Conservation (phyloP, 805 yeast genomes). For the Komagataella kurtzmanii region DNA sequence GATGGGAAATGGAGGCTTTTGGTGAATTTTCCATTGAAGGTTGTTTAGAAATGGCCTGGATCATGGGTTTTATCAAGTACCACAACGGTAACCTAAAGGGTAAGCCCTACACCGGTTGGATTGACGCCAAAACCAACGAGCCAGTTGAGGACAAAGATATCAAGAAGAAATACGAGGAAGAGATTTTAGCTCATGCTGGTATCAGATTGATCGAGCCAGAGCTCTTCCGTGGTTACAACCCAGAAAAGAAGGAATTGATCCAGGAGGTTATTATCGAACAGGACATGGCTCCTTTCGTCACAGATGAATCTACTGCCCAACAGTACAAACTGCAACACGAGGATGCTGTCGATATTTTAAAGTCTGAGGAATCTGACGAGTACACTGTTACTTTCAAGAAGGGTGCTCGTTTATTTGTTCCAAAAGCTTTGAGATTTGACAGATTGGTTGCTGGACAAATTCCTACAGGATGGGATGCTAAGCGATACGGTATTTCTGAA, state of each 20-base stretch:
- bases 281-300: conserved; percentile 91
- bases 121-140: conserved; percentile 81
- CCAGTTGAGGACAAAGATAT: conserved; percentile 94
- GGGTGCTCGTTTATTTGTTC: conserved; percentile 86
- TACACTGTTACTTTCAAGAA: conserved; percentile 80
- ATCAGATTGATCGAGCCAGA: conserved; percentile 95
- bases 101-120: conserved; percentile 93
- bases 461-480: conserved; percentile 98
- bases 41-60: conserved; percentile 99
- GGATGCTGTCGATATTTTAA: conserved; percentile 84
- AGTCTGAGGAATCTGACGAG: conserved; percentile 81
- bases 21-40: conserved; percentile 97
- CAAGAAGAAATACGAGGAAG: conserved; percentile 81
- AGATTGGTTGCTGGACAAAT: conserved; percentile 84
- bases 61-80: conserved; percentile 94
- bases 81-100: conserved; percentile 86
- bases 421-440: conserved; percentile 70
- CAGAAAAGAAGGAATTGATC: conserved; percentile 80
- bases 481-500: conserved; percentile 86
- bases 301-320: conserved; percentile 89
- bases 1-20: conserved; percentile 98
- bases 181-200: conserved; percentile 89
- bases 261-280: conserved; percentile 97
- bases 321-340: conserved; percentile 92
- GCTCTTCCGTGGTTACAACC: conserved; percentile 86